These are phyloP conservation scores for Ogataea trehalophila DNA, from an alignment of 805 yeast species.

Conservation along the genomic window DNA sequence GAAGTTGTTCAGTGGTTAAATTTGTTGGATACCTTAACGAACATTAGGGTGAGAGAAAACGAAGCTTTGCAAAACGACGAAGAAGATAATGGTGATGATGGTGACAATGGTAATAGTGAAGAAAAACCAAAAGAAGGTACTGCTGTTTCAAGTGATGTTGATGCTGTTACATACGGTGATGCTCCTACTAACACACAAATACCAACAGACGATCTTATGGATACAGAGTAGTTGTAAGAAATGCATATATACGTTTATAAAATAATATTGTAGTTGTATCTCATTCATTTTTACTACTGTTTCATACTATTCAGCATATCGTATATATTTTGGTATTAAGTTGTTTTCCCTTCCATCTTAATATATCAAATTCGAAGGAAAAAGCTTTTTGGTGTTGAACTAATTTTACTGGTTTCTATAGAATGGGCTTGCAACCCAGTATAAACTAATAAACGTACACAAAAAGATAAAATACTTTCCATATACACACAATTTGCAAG, in stretches of 20 bases:
- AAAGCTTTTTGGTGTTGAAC: not conserved
- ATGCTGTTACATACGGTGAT: conserved; percentile 4
- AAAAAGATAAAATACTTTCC: too few species aligned
- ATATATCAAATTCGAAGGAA: not conserved
- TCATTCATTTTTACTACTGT: too few species aligned
- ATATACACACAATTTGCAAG: too few species aligned
- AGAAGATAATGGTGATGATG: conserved; percentile 18
- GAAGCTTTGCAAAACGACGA: conserved; percentile 27
- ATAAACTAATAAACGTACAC: too few species aligned
- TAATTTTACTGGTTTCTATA: too few species aligned
- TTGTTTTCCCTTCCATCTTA: not conserved
- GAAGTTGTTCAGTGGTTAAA: conserved; percentile 81
- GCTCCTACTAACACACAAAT: conserved; percentile 7
- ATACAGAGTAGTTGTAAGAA: conserved; percentile 21
- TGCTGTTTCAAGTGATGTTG: conserved; percentile 13
- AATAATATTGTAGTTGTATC: too few species aligned
- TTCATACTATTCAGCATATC: too few species aligned
- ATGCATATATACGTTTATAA: not conserved
- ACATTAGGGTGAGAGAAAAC: conserved; percentile 45
- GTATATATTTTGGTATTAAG: too few species aligned
- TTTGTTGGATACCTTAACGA: conserved; percentile 60
- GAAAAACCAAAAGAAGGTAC: conserved; percentile 14
- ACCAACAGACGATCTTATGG: conserved; percentile 32
- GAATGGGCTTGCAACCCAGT: too few species aligned
- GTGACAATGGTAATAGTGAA: conserved; percentile 22